phyloP scores from a whole-genome alignment of 371 early-diverging fungal genomes.

The Dichotomocladium elegans region DNA sequence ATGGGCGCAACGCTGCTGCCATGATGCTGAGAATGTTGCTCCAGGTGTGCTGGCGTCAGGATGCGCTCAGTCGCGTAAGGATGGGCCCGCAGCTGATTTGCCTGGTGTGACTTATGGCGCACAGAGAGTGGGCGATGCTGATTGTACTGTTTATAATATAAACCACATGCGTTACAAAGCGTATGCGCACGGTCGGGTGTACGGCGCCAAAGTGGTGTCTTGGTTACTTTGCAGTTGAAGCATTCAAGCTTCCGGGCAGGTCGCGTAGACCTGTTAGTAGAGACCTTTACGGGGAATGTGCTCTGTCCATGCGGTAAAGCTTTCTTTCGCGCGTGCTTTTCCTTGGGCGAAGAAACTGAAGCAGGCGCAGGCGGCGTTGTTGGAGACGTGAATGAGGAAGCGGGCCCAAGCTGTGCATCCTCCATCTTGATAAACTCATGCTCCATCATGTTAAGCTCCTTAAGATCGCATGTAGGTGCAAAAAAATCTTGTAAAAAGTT shows the following conservation, averaged over 20 bases:
- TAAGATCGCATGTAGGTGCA: neutral
- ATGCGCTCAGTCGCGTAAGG: slow-evolving; percentile 16
- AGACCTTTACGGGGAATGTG: slow-evolving; percentile 15
- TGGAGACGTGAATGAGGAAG: neutral
- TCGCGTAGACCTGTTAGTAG: slow-evolving; percentile 17
- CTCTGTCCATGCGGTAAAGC: slow-evolving; percentile 15
- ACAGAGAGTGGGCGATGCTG: slow-evolving; percentile 64
- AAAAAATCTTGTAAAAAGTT: slow-evolving; percentile 4
- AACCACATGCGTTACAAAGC: slow-evolving; percentile 85
- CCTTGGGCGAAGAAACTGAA: neutral
- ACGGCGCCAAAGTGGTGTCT: slow-evolving; percentile 80
- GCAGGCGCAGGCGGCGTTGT: slow-evolving; percentile 1
- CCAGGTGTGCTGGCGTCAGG: slow-evolving; percentile 6
- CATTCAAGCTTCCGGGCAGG: slow-evolving; percentile 65
- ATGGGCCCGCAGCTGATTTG: slow-evolving; percentile 13
- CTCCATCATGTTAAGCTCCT: neutral
- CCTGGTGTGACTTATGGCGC: slow-evolving; percentile 45
- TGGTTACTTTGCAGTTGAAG: slow-evolving; percentile 74
- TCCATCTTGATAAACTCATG: slow-evolving; percentile 4
- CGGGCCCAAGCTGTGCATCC: neutral
- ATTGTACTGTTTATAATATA: slow-evolving; percentile 77
- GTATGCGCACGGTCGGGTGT: slow-evolving; percentile 72
- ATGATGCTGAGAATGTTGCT: slow-evolving; percentile 5
- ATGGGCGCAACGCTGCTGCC: slow-evolving; percentile 7
- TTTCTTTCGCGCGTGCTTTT: slow-evolving; percentile 9